Percentiles rank a stretch among this genome's conserved stretches.
These are phyloP conservation scores for Neopestalotiopsis sp. DNA, from an alignment of 2,329 filamentous ascomycete species.

Conservation along the genomic window DNA sequence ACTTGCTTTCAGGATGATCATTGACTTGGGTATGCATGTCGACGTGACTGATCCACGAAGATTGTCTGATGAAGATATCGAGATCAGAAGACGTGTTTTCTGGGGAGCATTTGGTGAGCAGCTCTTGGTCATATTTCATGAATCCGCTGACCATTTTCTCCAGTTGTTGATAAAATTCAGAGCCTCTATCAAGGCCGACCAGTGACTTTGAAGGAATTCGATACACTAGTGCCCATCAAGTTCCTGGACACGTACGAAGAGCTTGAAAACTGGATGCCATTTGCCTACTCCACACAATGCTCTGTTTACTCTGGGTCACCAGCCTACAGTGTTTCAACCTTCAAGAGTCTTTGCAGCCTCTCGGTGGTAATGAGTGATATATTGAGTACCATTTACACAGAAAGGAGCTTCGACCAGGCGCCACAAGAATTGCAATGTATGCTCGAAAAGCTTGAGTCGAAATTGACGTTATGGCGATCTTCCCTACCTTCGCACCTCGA, in stretches of 20 bases:
- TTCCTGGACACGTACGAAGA: conserved; percentile 58
- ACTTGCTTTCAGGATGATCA: conserved; percentile 59
- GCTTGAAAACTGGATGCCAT: conserved; percentile 55
- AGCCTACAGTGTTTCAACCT: conserved; percentile 48
- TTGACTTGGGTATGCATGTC: conserved; percentile 48
- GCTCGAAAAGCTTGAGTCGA: conserved; percentile 22
- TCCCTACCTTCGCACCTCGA: neutral
- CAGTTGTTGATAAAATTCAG: conserved; percentile 55
- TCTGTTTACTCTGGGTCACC: conserved; percentile 39
- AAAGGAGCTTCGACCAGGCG: conserved; percentile 42
- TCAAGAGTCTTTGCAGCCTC: conserved; percentile 46
- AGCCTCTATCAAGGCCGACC: conserved; percentile 60
- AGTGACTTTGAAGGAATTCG: conserved; percentile 48
- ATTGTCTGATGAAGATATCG: conserved; percentile 50
- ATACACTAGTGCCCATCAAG: conserved; percentile 50
- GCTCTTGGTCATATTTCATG: too few species aligned
- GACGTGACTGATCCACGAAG: conserved; percentile 36
- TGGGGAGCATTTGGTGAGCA: conserved; percentile 46
- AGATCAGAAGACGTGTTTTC: conserved; percentile 48
- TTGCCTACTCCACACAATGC: conserved; percentile 40
- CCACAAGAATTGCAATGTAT: conserved; percentile 40
- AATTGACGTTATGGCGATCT: neutral
- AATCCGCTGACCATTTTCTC: neutral
- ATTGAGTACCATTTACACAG: conserved; percentile 49
- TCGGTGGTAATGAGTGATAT: conserved; percentile 53